Conservation (phyloP, 495 filamentous ascomycete species). For the Choiromyces venosus region DNA sequence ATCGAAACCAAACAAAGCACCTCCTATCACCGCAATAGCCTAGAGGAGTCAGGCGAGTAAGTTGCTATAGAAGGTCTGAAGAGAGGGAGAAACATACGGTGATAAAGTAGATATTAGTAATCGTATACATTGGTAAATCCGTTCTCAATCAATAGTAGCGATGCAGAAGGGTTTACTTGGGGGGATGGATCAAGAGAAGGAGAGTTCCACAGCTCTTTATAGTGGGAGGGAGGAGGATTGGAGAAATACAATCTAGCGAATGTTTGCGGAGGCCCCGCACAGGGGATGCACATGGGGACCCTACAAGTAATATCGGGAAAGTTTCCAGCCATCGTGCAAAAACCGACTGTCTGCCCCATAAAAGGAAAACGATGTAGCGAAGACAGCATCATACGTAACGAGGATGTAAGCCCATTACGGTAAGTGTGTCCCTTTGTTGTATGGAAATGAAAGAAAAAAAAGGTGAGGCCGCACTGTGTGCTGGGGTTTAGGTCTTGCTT, state of each 20-base stretch:
- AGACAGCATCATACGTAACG: not conserved
- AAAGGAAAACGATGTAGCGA: not conserved
- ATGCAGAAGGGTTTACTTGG: not conserved
- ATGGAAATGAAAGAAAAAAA: too few relatives aligned
- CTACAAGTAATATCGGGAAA: not conserved
- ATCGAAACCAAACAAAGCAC: conserved; percentile 77
- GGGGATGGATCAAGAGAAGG: not conserved
- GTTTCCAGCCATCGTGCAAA: not conserved
- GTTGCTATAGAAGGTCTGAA: not conserved
- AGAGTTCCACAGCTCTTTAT: not conserved
- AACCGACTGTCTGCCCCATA: not conserved
- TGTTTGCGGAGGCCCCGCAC: not conserved
- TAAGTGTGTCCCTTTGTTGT: not conserved
- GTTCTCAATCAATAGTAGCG: not conserved
- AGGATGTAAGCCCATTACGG: not conserved
- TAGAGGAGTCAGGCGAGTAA: conserved; percentile 9
- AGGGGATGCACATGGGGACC: too few relatives aligned
- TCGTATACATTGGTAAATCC: conserved; percentile 32
- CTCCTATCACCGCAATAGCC: conserved; percentile 44
- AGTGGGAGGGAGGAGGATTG: not conserved
- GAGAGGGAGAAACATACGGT: conserved; percentile 22
- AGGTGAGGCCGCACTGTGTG: not conserved
- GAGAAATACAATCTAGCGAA: not conserved
- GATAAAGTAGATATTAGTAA: conserved; percentile 40
- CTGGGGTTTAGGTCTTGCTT: too few relatives aligned